These are phyloP conservation scores for Saccharum spontaneum DNA, from an alignment of 176 grass and related monocot genomes.

Conservation along the genomic window DNA sequence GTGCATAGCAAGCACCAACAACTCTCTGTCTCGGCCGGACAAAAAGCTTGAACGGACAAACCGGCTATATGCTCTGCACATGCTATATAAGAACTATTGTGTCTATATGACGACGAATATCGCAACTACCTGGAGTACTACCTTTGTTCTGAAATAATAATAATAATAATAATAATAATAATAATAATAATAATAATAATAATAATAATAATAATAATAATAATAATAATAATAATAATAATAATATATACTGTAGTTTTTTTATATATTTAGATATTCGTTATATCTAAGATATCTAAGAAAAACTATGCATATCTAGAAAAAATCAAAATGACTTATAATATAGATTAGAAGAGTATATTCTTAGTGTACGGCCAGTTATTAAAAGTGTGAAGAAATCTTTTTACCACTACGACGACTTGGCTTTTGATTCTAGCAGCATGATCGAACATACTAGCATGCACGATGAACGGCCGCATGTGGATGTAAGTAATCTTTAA, in stretches of 20 bases:
- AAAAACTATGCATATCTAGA: no score
- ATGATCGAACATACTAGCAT: not conserved
- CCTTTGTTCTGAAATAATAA: not conserved
- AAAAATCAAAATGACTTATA: no score
- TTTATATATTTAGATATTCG: not conserved
- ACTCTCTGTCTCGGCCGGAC: not conserved
- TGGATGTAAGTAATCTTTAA: not conserved
- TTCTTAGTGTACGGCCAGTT: no score
- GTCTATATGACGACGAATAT: no score
- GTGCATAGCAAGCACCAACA: not conserved
- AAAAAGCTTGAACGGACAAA: slow-evolving; percentile 14
- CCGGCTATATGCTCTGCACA: slow-evolving; percentile 8
- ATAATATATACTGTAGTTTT: not conserved
- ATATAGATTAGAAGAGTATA: no score
- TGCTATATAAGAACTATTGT: not conserved
- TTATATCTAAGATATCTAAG: no score
- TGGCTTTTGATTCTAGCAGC: not conserved
- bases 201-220: not conserved
- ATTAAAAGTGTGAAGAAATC: not conserved
- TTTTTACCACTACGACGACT: not conserved
- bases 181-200: no score
- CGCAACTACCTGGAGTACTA: no score
- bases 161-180: not conserved
- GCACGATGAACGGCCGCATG: not conserved
- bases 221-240: not conserved